Conservation (phyloP, 495 filamentous ascomycete genomes). For the Penicillium psychrofluorescens region DNA sequence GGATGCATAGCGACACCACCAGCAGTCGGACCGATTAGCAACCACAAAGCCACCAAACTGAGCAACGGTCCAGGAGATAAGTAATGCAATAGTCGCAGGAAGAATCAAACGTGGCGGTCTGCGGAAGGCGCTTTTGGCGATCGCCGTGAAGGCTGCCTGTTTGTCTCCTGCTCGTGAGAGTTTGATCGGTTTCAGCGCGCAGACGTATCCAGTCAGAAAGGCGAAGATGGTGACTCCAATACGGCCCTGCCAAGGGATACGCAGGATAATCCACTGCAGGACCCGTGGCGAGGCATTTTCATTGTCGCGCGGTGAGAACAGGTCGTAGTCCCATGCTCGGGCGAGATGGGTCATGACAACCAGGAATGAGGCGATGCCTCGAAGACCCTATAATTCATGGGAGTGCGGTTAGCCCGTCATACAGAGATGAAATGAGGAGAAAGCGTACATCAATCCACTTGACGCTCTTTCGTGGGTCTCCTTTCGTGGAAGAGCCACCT, state of each 20-base stretch:
- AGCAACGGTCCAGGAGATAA: slow-evolving; percentile 54
- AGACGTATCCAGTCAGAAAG: slow-evolving; percentile 63
- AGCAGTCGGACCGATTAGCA: slow-evolving; percentile 50
- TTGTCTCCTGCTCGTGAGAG: slow-evolving; percentile 48
- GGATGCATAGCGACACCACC: slow-evolving; percentile 53
- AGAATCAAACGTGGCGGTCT: slow-evolving; percentile 56
- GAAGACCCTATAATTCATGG: slow-evolving; percentile 53
- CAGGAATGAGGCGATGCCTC: slow-evolving; percentile 59
- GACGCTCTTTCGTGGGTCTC: slow-evolving; percentile 49
- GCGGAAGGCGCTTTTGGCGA: slow-evolving; percentile 58
- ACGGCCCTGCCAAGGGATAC: slow-evolving; percentile 57
- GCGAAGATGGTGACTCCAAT: slow-evolving; percentile 62
- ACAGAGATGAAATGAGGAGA: slow-evolving; percentile 1
- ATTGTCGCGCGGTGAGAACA: slow-evolving; percentile 48
- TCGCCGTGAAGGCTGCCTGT: slow-evolving; percentile 42
- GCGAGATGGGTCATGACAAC: slow-evolving; percentile 62
- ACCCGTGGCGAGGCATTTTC: slow-evolving; percentile 41
- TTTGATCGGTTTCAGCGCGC: slow-evolving; percentile 59
- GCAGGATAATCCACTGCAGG: slow-evolving; percentile 55
- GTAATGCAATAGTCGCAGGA: slow-evolving; percentile 51
- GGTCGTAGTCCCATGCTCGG: slow-evolving; percentile 50
- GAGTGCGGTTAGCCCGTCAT: not conserved
- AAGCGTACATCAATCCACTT: slow-evolving; percentile 63
- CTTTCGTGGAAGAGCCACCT: slow-evolving; percentile 20
- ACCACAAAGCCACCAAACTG: slow-evolving; percentile 54